Conservation (phyloP, 148 eudicot genomes). For the Talinum fruticosum region DNA sequence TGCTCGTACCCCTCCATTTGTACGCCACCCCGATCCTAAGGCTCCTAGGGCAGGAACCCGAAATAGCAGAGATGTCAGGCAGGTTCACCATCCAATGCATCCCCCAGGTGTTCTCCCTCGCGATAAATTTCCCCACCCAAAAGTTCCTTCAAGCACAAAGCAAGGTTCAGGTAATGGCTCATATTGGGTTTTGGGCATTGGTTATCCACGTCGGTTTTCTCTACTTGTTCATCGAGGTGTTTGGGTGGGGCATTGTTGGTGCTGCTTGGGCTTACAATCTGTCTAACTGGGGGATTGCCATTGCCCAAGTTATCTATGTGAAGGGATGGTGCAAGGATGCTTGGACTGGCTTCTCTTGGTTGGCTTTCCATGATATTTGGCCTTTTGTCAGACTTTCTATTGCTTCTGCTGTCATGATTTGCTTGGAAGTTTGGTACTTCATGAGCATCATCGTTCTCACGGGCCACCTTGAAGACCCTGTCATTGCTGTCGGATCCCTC, state of each 20-base stretch:
- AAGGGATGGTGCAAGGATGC: conserved; percentile 78
- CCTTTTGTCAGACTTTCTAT: conserved; percentile 64
- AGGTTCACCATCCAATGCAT: conserved; percentile 60
- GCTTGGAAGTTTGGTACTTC: conserved; percentile 92
- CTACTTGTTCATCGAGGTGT: conserved; percentile 53
- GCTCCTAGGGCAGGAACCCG: conserved; percentile 69
- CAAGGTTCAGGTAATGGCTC: conserved; percentile 68
- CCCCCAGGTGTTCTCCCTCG: conserved; percentile 91
- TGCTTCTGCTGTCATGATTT: conserved; percentile 92
- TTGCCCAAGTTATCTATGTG: conserved; percentile 67
- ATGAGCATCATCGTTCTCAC: conserved; percentile 95
- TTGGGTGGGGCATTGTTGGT: conserved; percentile 73
- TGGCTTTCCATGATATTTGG: conserved; percentile 83
- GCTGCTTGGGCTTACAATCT: conserved; percentile 80
- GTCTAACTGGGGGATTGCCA: conserved; percentile 72
- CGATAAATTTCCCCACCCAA: conserved; percentile 82
- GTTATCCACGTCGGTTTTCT: conserved; percentile 49
- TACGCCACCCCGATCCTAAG: conserved; percentile 57
- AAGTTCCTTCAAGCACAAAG: conserved; percentile 91
- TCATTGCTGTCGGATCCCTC: conserved; percentile 86
- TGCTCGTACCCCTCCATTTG: conserved; percentile 65
- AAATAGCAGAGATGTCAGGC: conserved; percentile 73
- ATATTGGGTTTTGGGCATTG: conserved; percentile 71
- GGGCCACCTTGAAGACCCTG: conserved; percentile 88
- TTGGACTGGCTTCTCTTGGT: conserved; percentile 80